These are phyloP conservation scores for Coemansia sp. DNA, from an alignment of 192 early-diverging fungal genomes.

Conservation along the genomic window DNA sequence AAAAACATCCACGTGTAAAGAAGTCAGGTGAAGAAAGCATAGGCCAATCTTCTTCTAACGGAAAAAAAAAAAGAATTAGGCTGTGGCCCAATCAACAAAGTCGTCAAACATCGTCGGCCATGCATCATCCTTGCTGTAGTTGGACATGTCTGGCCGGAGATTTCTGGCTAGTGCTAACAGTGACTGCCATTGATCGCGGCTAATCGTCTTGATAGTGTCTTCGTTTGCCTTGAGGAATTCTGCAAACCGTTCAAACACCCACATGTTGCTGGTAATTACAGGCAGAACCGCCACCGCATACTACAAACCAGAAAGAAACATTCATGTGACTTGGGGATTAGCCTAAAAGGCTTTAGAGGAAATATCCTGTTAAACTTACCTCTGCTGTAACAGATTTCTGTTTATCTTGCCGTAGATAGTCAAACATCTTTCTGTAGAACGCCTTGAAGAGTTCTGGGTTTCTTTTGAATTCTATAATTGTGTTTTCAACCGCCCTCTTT, in stretches of 20 bases:
- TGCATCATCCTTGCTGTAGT: constrained; percentile 46
- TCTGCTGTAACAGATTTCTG: constrained; percentile 27
- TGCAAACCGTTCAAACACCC: constrained; percentile 37
- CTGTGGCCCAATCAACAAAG: constrained; percentile 33
- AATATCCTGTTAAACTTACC: constrained; percentile 19
- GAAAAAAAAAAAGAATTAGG: neutral
- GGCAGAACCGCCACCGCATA: constrained; percentile 24
- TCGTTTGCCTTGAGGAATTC: constrained; percentile 31
- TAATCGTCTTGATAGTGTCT: constrained; percentile 27
- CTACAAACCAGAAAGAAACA: constrained; percentile 21
- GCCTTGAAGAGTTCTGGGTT: constrained; percentile 15
- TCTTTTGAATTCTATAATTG: constrained; percentile 3
- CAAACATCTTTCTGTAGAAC: constrained; percentile 43
- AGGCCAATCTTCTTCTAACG: neutral
- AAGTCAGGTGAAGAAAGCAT: neutral
- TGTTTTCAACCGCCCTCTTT: constrained; percentile 8
- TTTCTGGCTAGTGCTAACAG: constrained; percentile 34
- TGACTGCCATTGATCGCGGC: constrained; percentile 50
- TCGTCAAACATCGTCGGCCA: constrained; percentile 51
- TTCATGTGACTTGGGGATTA: neutral
- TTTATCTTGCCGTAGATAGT: constrained; percentile 22
- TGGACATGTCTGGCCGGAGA: constrained; percentile 16
- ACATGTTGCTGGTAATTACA: constrained; percentile 16
- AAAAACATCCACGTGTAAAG: constrained; percentile 13
- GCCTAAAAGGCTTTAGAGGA: neutral